These are phyloP conservation scores for Mycena alexandri DNA, from an alignment of 768 basidiomycete species.

Conservation along the genomic window DNA sequence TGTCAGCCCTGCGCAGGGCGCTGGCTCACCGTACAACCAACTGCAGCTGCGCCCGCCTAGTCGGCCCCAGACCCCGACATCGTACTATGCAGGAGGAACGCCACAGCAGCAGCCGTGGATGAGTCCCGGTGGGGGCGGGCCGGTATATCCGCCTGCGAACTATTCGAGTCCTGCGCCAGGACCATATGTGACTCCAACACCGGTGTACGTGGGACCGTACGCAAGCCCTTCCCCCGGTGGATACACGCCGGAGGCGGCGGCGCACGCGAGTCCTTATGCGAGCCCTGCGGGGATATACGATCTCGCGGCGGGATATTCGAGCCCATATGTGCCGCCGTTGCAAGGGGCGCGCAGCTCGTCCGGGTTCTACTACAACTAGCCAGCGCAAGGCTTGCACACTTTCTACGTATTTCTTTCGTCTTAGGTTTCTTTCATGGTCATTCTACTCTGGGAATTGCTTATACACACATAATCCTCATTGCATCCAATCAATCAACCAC, in stretches of 20 bases:
- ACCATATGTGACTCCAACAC: not conserved
- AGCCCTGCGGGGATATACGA: slow-evolving; percentile 12
- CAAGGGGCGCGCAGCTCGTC: slow-evolving; percentile 1
- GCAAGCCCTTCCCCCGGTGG: not conserved
- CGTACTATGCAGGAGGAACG: slow-evolving; percentile 6
- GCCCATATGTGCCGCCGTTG: slow-evolving; percentile 26
- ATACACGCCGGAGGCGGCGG: too few species aligned
- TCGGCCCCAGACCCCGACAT: slow-evolving; percentile 25
- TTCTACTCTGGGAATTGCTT: not conserved
- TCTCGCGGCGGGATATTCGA: slow-evolving; percentile 23
- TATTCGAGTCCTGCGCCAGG: slow-evolving; percentile 14
- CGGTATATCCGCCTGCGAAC: slow-evolving; percentile 7
- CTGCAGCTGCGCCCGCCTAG: slow-evolving; percentile 8
- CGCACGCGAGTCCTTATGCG: slow-evolving; percentile 1
- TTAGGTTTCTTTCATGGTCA: slow-evolving; percentile 5
- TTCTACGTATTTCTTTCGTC: slow-evolving; percentile 1
- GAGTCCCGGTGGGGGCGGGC: slow-evolving; percentile 9
- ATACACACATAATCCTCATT: not conserved
- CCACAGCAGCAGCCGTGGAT: slow-evolving; percentile 9
- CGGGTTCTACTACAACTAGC: slow-evolving; percentile 4
- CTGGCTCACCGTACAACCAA: slow-evolving; percentile 19
- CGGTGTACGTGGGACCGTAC: slow-evolving; percentile 13
- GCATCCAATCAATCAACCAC: too few species aligned
- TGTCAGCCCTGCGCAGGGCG: slow-evolving; percentile 11
- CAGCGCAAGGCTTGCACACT: slow-evolving; percentile 19